Evolutionary conservation across 495 filamentous ascomycete genomes (phyloP), one percentile per base, ranked within the genome.

Genomic region (Astrothelium subdiscretum): DNA sequence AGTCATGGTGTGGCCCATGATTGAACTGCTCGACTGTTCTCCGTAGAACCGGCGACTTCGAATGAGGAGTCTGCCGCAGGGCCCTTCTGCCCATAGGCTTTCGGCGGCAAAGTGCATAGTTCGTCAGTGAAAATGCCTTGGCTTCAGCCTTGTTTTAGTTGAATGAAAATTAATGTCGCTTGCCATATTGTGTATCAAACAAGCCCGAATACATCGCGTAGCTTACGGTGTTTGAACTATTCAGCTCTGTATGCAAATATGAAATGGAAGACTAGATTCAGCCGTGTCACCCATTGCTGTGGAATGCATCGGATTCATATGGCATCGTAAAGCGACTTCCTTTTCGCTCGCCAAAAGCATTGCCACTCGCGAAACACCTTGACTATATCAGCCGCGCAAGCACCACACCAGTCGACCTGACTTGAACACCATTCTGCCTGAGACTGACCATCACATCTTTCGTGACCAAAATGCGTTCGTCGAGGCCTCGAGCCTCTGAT

Each of bases 401-500:
- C 48, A 29, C 8, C 24, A 12, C 22, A 11, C 20, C 3, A 54
- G 8, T 20, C 12, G 6, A 20, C 22, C 48, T 3, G 29, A 10
- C 24, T 54, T 24, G 20, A 54, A 10, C 24, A 54, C 24, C 48
- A 12, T 20, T 48, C 48, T 29, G 20, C 6, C 48, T 8, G 0
- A 54, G 3, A 54, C 29, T 15, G 24, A 54, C 4, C 6, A 8
- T 15, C 11, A 20, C 22, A 11, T 27, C 48, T 54, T 11, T 27
- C 22, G 24, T 54, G 24, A 29, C 10, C 48, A 68, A 63, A 32
- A 87, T 87, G 84, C 83, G 85, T 68, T 77, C 72, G 40, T 73
- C 79, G 42, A 84, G 82, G 70, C 80, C 80, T 38, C 87, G 86
- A 75, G 83, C 86, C 20, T 84, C 84, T 24, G 86, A 89, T 58